A percentile compares a stretch with the other conserved stretches of the same genome.
These are phyloP conservation scores for Iris pallida DNA, from an alignment of 116 monocot species.

Conservation along the genomic window DNA sequence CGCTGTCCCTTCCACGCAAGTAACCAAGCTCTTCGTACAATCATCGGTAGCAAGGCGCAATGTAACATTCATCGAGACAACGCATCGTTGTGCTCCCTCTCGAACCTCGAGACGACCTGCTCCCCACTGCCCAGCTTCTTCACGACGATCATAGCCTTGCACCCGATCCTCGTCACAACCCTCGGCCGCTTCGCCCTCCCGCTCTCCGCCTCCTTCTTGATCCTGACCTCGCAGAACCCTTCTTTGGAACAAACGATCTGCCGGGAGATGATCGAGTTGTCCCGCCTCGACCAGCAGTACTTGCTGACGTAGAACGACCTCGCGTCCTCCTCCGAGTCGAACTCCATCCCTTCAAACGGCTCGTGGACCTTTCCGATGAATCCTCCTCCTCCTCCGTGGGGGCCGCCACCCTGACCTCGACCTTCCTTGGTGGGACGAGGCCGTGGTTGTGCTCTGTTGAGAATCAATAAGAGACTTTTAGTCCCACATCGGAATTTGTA, in stretches of 20 bases:
- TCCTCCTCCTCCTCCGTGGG: conserved; percentile 1
- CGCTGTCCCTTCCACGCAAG: conserved; percentile 6
- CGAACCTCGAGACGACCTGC: conserved; percentile 28
- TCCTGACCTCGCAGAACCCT: conserved; percentile 35
- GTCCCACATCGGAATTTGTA: too few relatives aligned
- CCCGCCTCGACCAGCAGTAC: conserved; percentile 55
- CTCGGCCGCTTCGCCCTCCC: conserved; percentile 30
- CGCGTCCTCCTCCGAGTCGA: conserved; percentile 54
- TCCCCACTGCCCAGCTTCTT: conserved; percentile 31
- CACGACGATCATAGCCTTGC: conserved; percentile 40
- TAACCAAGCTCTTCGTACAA: not conserved
- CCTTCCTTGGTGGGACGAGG: conserved; percentile 22
- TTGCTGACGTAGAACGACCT: conserved; percentile 40
- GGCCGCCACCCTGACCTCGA: conserved; percentile 3
- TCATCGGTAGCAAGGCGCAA: not conserved
- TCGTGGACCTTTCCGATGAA: conserved; percentile 10
- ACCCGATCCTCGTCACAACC: conserved; percentile 33
- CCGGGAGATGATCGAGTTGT: conserved; percentile 58
- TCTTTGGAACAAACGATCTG: conserved; percentile 64
- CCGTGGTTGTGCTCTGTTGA: conserved; percentile 47
- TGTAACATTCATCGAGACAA: conserved; percentile 7
- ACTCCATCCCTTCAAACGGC: conserved; percentile 62
- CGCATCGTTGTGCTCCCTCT: conserved; percentile 44
- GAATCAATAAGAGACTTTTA: too few relatives aligned
- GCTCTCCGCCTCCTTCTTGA: conserved; percentile 16